Evolutionary conservation across 164 flowering plant species (phyloP), one percentile per base, ranked within the genome.

Genomic region (Macadamia tetraphylla): DNA sequence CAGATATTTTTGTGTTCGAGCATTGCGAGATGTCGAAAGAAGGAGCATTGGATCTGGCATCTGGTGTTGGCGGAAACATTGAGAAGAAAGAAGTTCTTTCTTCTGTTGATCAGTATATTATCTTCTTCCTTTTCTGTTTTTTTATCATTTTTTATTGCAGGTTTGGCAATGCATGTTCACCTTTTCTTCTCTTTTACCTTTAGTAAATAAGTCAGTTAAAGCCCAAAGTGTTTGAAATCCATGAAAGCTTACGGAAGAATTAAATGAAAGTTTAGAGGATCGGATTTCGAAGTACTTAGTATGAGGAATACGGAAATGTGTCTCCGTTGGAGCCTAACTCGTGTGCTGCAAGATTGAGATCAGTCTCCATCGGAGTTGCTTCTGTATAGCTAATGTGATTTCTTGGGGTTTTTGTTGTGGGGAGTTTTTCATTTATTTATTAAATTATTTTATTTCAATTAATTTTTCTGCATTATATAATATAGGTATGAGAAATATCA

Each of bases 401-500:
- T 60, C 18, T 30, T 23, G 23, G 23, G 23, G 23, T 23, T 23
- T 23, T 23, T 23, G 23, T 23, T 23, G 23, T 23, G 23, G 23
- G 23, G 23, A 23, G 23, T 23, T 23, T 23, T 23, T 23, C 23
- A 23, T 23, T 23, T 23, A 23, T 23, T 23, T 23, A 23, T 23
- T 23, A 23, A 23, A 0, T 23, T 23, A 23, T 23, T 23, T 23
- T 23, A 23, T 23, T 23, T 35, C 40, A 35, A 2, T 35, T 35
- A 2, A 2, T 35, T 35, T 35, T 35, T 5, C n/a, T 60, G 5
- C 15, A 23, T 35, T 17, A n/a, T 23, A 31, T 62, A 46, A 49
- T 11, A 23, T 76, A 95, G 99, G 88, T 95, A 95, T 77, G 99
- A 95, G 84, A 90, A 91, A 73, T 95, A 95, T 81, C 99, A 92